Base-by-base conservation (phyloP, 495 filamentous ascomycete species). In the Penicillium cosmopolitanum region DNA sequence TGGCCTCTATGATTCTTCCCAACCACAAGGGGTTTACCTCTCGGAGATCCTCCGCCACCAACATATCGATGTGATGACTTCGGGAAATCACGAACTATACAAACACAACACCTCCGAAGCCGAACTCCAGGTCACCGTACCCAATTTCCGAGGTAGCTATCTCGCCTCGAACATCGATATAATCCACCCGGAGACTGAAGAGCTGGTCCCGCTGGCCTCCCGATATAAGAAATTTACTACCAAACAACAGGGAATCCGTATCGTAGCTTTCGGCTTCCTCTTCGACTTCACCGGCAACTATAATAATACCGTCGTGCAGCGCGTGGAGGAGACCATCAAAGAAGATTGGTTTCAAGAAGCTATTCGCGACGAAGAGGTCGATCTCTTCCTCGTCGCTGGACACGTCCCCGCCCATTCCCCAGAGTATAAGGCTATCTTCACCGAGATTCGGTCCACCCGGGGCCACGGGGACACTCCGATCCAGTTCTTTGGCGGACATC, bases 51-150 rank as follows among this genome's bases (percentile, higher is more conserved):
- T 95, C 66, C 86, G 84, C 50, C 78, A 95, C 60, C 92, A 96
- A 65, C 69, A 86, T 18, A 84, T 98, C 46, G 94, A 98, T 73
- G 75, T 96, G 38, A 79, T 98, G 23, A 93, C 90, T 38, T 88
- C 90, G 5, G 95, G 95, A 46, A 98, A 98, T 68, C 95, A 98
- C 75, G 95, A 98, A 76, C 82, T 98, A 38, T 98, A 98, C 77
- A 85, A 92, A 62, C 76, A 79, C 53, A 84, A 84, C 47, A 90
- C 92, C 2, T 89, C 92, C 6, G 81, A 87, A 23, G 79, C 85
- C 40, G 95, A 98, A 66, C 91, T 91, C 67, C 72, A 81, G 34
- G 80, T 78, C 50, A 96, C 91, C 2, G 89, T 96, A 1, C 90
- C 91, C 2, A 86, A 89, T 69, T 97, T 91, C 72, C 71, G 81